Evolutionary conservation across 257 asterid genomes (phyloP).

Genomic region (Marsdenia floribunda): DNA sequence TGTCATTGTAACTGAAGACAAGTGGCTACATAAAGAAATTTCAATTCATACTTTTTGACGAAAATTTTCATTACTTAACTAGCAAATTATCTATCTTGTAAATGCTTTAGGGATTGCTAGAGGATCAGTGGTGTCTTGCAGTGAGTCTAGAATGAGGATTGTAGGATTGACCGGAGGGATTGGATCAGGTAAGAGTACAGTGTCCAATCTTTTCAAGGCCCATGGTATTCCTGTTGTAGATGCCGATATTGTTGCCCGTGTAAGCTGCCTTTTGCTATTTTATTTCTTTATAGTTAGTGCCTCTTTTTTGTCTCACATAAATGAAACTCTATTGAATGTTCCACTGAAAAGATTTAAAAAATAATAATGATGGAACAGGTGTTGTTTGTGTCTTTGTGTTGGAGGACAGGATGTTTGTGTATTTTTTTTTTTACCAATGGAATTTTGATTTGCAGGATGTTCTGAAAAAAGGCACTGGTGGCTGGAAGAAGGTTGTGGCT

Average conservation of each 20-base stretch:
- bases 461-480: constrained; percentile 77
- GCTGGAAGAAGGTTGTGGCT: constrained; percentile 81
- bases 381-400: not conserved
- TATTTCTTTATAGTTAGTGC: not conserved
- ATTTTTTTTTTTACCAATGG: not conserved
- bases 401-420: not conserved
- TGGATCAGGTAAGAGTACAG: constrained; percentile 83
- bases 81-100: not conserved
- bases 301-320: not conserved
- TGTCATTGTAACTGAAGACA: not conserved
- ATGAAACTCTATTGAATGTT: not conserved
- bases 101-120: not conserved
- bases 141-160: constrained; percentile 47
- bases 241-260: constrained; percentile 83
- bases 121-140: not conserved
- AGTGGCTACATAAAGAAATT: not conserved
- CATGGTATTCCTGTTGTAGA: constrained; percentile 77
- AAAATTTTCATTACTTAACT: not conserved
- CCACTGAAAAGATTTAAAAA: not conserved
- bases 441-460: constrained; percentile 34
- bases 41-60: not conserved
- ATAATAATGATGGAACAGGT: too few species aligned
- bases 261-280: constrained; percentile 27
- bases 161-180: constrained; percentile 89
- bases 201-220: constrained; percentile 70